Evolutionary conservation across 129 eudicot species (phyloP).

Genomic region (Flaveria robusta): DNA sequence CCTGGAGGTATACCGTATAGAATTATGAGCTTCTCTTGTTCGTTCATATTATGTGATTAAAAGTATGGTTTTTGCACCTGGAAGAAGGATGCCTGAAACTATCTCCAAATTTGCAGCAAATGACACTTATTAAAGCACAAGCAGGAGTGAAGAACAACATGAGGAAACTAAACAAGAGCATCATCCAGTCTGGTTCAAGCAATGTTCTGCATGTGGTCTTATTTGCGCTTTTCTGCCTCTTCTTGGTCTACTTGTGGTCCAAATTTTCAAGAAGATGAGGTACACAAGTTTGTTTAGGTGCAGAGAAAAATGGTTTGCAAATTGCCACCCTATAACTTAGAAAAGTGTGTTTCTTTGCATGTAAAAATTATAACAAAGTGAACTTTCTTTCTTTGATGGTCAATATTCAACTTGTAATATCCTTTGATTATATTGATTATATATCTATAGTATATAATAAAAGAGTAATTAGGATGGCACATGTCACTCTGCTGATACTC

Average conservation of each 20-base stretch:
- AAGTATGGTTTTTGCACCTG: not conserved
- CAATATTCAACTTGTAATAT: not conserved
- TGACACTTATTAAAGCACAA: slow-evolving; percentile 77
- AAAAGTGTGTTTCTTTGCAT: not conserved
- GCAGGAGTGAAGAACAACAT: slow-evolving; percentile 77
- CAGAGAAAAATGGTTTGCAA: not conserved
- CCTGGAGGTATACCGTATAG: no score
- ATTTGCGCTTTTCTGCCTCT: slow-evolving; percentile 59
- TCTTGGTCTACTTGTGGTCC: slow-evolving; percentile 58
- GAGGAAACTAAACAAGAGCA: slow-evolving; percentile 76
- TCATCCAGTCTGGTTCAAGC: slow-evolving; percentile 61
- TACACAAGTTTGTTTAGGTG: not conserved
- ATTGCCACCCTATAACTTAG: not conserved
- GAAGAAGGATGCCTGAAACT: not conserved
- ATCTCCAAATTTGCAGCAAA: slow-evolving; percentile 52
- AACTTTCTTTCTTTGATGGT: not conserved
- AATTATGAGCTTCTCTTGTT: no score
- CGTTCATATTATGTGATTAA: not conserved
- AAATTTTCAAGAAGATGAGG: slow-evolving; percentile 61
- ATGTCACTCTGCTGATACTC: no score
- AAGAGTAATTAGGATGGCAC: no score
- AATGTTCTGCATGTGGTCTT: slow-evolving; percentile 74
- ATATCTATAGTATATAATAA: no score
- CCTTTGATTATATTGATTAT: not conserved
- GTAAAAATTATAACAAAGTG: slow-evolving; percentile 1